Base-by-base conservation (phyloP, 2,329 filamentous ascomycete species). In the Aspergillus hiratsukae region DNA sequence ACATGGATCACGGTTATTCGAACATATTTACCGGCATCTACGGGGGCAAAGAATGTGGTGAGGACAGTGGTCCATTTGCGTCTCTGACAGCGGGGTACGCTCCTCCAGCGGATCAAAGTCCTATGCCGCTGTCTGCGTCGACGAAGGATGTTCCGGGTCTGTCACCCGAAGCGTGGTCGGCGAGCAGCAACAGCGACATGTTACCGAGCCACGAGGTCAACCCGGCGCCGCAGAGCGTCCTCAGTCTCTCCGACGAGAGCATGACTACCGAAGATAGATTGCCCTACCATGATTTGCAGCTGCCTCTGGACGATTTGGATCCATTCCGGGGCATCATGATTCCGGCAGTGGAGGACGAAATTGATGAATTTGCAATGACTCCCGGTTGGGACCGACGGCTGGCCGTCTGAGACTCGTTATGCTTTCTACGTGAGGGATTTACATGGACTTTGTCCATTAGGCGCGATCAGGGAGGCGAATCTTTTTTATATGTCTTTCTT, bases 1-100 rank as follows among this genome's bases (percentile, higher is more conserved):
- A 87, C 23, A 85, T 96, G 70, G 91, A 96, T 64, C 86, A 86
- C 37, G 90, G 90, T 0, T 83, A 87, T 61, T 84, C 87, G 53
- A 95, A 93, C 67, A 87, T 95, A n/a, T 94, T 79, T 57, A 80
- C 77, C 21, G 75, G 75, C 3, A 74, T 81, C n/a, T 79, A 80
- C 51, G 75, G 72, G 11, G 75, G 69, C 41, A 77, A 69, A 61
- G 75, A 76, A 58, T 72, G 69, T 46, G 68, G 72, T 40, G 68
- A 73, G 57, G 69, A 72, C 51, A 52, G 61, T 3, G 70, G 71
- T 11, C 70, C 71, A 11, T 73, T 73, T 35, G 66, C 69, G n/a
- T 70, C 69, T 9, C 60, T 73, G 29, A 66, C 67, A 1, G 67
- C 69, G 25, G 69, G 71, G 49, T 69, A 69, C 50, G 57, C 58